A percentile compares a stretch with the other conserved stretches of the same genome.
phyloP scores from a whole-genome alignment of 805 yeast genomes.

The Wickerhamiella domercqiae region DNA sequence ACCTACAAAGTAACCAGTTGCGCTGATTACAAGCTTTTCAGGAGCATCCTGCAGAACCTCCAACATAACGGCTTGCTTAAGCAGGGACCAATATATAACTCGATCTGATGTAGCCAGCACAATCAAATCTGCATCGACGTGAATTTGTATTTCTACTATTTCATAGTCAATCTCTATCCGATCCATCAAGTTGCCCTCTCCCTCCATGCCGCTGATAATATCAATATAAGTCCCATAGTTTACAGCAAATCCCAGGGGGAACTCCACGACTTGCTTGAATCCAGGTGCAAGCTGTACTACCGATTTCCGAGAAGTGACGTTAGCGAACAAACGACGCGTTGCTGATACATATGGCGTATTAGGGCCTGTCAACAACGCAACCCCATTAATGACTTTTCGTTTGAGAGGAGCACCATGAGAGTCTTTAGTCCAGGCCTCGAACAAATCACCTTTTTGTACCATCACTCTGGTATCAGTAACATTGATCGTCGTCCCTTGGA shows the following conservation, averaged over 20 bases:
- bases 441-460: background rate
- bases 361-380: background rate
- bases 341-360: background rate
- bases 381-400: background rate
- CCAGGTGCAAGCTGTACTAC: background rate
- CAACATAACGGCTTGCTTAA: background rate
- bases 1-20: background rate
- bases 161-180: background rate
- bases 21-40: background rate
- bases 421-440: background rate
- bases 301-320: background rate
- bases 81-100: background rate
- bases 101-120: background rate
- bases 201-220: background rate
- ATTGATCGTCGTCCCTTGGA: background rate
- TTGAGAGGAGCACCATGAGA: background rate
- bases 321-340: background rate
- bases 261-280: background rate
- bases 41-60: background rate
- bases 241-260: background rate
- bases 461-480: background rate
- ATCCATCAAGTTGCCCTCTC: background rate
- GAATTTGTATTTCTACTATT: background rate
- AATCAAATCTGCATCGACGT: background rate
- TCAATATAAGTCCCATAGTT: background rate